phyloP scores from a whole-genome alignment of 192 early-diverging fungal genomes.

The Umbelopsis sp. region DNA sequence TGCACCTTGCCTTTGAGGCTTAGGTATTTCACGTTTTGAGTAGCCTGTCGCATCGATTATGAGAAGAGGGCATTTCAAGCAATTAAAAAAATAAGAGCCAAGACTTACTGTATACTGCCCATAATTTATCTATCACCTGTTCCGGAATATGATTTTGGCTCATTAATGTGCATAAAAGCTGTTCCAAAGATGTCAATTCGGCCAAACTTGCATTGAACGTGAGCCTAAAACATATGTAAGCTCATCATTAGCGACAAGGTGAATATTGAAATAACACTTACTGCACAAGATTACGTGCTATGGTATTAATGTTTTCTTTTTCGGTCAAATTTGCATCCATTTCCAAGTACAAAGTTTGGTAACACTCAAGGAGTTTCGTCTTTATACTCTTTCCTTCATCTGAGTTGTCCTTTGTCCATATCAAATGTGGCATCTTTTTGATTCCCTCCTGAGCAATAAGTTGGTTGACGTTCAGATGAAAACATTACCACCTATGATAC shows the following conservation, averaged over 20 bases:
- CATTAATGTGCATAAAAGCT: constrained; percentile 83
- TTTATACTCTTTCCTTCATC: constrained; percentile 77
- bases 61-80: background rate
- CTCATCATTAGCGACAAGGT: no score
- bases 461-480: no score
- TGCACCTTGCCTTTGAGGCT: constrained; percentile 80
- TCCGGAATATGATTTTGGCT: constrained; percentile 65
- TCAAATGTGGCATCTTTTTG: constrained; percentile 92
- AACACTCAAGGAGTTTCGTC: constrained; percentile 77
- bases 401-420: constrained; percentile 77
- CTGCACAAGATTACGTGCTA: constrained; percentile 74
- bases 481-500: background rate
- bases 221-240: constrained; percentile 56
- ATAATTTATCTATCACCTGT: constrained; percentile 76
- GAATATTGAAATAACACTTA: constrained; percentile 30
- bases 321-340: constrained; percentile 51
- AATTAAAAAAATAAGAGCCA: background rate
- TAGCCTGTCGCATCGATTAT: constrained; percentile 23
- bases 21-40: constrained; percentile 64
- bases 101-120: constrained; percentile 73
- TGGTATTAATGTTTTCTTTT: constrained; percentile 63
- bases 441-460: constrained; percentile 71
- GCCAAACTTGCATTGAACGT: constrained; percentile 87
- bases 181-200: constrained; percentile 94
- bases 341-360: constrained; percentile 78